A percentile compares a stretch with the other conserved stretches of the same genome.
These are phyloP conservation scores for Cladobotryum protrusum DNA, from an alignment of 2,329 filamentous ascomycete genomes.

Conservation along the genomic window DNA sequence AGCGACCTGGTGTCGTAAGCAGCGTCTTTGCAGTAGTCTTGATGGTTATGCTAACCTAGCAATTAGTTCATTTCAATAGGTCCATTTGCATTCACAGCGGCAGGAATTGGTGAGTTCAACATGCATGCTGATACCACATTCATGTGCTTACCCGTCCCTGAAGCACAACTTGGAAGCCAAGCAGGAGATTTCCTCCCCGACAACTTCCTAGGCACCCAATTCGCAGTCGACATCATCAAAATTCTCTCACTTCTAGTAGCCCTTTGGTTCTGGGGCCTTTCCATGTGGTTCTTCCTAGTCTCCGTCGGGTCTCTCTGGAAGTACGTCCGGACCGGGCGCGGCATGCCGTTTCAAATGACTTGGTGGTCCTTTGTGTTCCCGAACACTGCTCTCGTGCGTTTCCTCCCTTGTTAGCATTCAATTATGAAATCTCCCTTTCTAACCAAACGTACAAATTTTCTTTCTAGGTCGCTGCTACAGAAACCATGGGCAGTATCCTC, in stretches of 20 bases:
- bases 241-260: slow-evolving; percentile 54
- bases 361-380: slow-evolving; percentile 83
- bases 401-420: neutral
- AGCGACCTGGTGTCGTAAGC: slow-evolving; percentile 65
- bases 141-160: neutral
- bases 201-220: slow-evolving; percentile 34
- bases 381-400: slow-evolving; percentile 59
- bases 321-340: slow-evolving; percentile 49
- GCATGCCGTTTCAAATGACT: slow-evolving; percentile 73
- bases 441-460: neutral
- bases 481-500: slow-evolving; percentile 60
- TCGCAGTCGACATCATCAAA: slow-evolving; percentile 39
- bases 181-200: slow-evolving; percentile 37
- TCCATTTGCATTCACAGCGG: slow-evolving; percentile 56
- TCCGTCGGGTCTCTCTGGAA: slow-evolving; percentile 70
- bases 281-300: slow-evolving; percentile 78
- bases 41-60: neutral
- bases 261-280: slow-evolving; percentile 78
- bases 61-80: slow-evolving; percentile 70
- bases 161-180: slow-evolving; percentile 40
- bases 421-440: no score
- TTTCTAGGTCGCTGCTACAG: slow-evolving; percentile 58
- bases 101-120: slow-evolving; percentile 28
- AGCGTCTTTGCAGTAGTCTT: no score
- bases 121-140: neutral